These are phyloP conservation scores for Populus tomentosa DNA, from an alignment of 441 rosid genomes.

Conservation along the genomic window DNA sequence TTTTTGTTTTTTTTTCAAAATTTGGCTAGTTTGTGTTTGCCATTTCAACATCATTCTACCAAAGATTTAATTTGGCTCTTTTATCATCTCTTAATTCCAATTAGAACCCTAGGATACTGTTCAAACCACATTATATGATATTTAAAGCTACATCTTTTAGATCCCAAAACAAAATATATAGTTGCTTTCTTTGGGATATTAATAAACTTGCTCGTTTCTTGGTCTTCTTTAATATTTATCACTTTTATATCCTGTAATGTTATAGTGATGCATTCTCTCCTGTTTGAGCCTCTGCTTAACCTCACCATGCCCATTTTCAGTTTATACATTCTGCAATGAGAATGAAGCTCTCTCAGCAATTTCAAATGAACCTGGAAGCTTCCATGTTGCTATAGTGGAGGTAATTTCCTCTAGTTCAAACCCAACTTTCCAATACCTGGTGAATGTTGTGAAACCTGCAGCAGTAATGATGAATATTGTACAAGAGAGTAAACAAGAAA, in stretches of 20 bases:
- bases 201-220: neutral
- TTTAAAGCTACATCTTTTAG: neutral
- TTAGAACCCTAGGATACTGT: neutral
- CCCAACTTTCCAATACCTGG: neutral
- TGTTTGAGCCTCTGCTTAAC: neutral
- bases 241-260: neutral
- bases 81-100: neutral
- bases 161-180: neutral
- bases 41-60: neutral
- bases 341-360: constrained; percentile 69
- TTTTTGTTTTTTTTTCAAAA: neutral
- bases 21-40: neutral
- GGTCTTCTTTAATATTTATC: neutral
- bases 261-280: neutral
- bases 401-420: constrained; percentile 24
- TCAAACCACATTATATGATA: neutral
- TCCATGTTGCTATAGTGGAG: constrained; percentile 88
- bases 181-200: neutral
- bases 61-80: neutral
- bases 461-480: neutral
- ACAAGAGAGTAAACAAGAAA: neutral
- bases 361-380: constrained; percentile 52
- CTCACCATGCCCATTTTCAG: constrained; percentile 35
- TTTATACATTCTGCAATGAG: constrained; percentile 67
- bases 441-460: neutral